phyloP scores from a whole-genome alignment of 1,284 basidiomycete species.

The Cryptococcus deneoformans region DNA sequence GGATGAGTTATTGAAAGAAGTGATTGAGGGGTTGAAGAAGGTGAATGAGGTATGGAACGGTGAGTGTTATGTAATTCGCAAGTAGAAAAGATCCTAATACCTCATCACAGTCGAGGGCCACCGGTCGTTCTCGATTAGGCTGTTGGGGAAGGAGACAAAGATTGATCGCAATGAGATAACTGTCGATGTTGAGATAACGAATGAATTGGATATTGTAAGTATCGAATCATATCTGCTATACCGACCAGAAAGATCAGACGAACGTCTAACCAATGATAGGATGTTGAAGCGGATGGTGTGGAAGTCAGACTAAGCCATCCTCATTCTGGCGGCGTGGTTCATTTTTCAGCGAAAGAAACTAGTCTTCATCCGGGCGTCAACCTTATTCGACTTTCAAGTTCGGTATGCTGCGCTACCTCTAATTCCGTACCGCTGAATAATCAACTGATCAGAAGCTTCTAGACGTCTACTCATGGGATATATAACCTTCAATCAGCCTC shows the following conservation, averaged over 20 bases:
- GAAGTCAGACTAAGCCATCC: background rate
- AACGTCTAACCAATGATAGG: too few relatives aligned
- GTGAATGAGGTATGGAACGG: slow-evolving; percentile 14
- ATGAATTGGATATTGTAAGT: slow-evolving; percentile 31
- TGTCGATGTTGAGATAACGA: slow-evolving; percentile 29
- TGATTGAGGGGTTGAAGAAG: slow-evolving; percentile 19
- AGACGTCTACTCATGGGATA: slow-evolving; percentile 30
- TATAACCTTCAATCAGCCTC: slow-evolving; percentile 19
- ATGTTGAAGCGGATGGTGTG: too few relatives aligned
- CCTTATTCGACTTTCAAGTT: slow-evolving; percentile 23
- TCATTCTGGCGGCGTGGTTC: slow-evolving; percentile 10
- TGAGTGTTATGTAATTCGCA: slow-evolving; percentile 5
- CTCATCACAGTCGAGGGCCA: slow-evolving; percentile 22
- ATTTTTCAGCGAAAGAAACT: slow-evolving; percentile 19
- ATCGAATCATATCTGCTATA: background rate
- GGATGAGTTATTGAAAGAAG: background rate
- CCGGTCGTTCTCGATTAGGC: slow-evolving; percentile 26
- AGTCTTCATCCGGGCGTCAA: slow-evolving; percentile 36
- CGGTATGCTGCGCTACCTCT: slow-evolving; percentile 24
- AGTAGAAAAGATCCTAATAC: too few relatives aligned
- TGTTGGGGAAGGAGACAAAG: slow-evolving; percentile 17
- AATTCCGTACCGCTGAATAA: background rate
- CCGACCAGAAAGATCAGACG: too few relatives aligned
- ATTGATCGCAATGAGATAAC: slow-evolving; percentile 25
- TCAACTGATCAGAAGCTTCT: background rate